Conservation (phyloP, 2,329 filamentous ascomycete species). For the Colletotrichum euphorbiae region DNA sequence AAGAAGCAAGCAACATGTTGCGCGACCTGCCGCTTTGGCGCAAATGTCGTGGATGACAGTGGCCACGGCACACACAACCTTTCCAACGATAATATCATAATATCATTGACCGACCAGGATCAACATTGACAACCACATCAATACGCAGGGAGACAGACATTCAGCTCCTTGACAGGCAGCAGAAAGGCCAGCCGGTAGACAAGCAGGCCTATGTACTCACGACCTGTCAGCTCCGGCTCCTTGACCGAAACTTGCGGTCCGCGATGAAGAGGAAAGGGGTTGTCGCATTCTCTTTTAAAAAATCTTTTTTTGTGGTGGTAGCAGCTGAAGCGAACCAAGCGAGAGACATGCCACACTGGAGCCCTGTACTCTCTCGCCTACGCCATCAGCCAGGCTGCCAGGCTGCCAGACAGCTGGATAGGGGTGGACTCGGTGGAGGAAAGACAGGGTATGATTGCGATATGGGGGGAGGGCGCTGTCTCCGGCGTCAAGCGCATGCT, state of each 20-base stretch:
- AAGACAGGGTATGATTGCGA: slow-evolving; percentile 16
- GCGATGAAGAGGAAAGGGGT: slow-evolving; percentile 5
- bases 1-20: slow-evolving; percentile 8
- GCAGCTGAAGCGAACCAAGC: slow-evolving; percentile 26
- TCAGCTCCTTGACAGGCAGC: slow-evolving; percentile 1
- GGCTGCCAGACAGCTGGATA: slow-evolving; percentile 34
- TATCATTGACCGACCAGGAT: slow-evolving; percentile 22
- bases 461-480: neutral
- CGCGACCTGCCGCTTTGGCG: slow-evolving; percentile 36
- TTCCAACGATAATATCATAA: slow-evolving; percentile 15
- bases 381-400: too few relatives aligned
- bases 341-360: slow-evolving; percentile 25
- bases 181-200: neutral
- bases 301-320: slow-evolving; percentile 28
- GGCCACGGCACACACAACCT: slow-evolving; percentile 5
- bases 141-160: slow-evolving; percentile 18
- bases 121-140: slow-evolving; percentile 25
- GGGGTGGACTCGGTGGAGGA: slow-evolving; percentile 24
- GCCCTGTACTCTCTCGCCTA: too few relatives aligned
- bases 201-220: neutral
- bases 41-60: slow-evolving; percentile 2
- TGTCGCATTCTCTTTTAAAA: slow-evolving; percentile 11
- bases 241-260: slow-evolving; percentile 25
- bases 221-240: neutral
- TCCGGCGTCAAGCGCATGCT: slow-evolving; percentile 16